Base-by-base conservation (phyloP, 352 stramenopile species). In the Elongisporangium undulatum region DNA sequence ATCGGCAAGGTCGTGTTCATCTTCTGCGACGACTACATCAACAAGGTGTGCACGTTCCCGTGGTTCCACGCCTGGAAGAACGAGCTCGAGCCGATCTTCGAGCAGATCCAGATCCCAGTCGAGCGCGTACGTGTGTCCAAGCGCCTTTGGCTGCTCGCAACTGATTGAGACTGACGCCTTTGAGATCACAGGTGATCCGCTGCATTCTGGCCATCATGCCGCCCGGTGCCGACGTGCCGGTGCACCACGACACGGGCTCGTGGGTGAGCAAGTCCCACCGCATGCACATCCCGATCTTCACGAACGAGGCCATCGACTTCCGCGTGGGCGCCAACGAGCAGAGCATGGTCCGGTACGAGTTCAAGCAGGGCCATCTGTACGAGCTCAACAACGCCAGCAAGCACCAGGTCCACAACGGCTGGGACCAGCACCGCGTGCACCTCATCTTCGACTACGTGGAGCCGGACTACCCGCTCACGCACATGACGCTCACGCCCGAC, bases 311-410 rank as follows among this genome's bases (percentile, higher is more conserved):
- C 6, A 77, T 95, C 50, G 86, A 93, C 54, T 95, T 95, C 29
- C 71, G 84, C 55, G 92, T 97, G 53, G 97, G 97, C 9, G 71
- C 82, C 8, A 90, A 89, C 23, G 74, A 89, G 51, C 59, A 96
- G 8, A 71, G 59, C 17, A 91, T 99, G 86, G 62, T 89, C 65
- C 85, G 94, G n/a, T 85, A 96, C 55, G 77, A 94, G 63, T 98
- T 98, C 63, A 74, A 87, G 61, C 87, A 98, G 59, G 97, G 96
- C 56, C 82, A 94, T 49, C 83, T 99, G 3, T 98, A 99, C 80
- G 97, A 99, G 83, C 95, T 99, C 58, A 99, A 99, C 82, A 99
- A 99, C 75, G 95, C 97, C 61, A 95, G 93, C 64, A 98, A 98
- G 66, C 97, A 99, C 76, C 65, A 72, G 41, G 89, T 99, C 21